Base-by-base conservation (phyloP, 139 green algal genomes). In the Chlorella sp. region DNA sequence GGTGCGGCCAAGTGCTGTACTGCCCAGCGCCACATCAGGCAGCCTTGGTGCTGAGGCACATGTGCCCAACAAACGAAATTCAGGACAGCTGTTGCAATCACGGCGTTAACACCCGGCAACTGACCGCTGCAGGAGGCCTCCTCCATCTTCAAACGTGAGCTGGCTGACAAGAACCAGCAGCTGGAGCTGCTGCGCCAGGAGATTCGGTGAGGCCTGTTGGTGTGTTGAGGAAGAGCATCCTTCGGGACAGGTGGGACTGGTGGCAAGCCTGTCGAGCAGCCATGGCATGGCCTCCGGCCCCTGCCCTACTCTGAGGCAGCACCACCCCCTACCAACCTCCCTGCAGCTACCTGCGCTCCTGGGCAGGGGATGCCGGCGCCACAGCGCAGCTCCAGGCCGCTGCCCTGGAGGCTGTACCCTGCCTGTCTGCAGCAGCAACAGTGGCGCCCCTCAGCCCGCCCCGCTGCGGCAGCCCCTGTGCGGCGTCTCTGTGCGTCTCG, bases 121-220 rank as follows among this genome's bases (percentile, higher is more conserved):
- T 1, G 6, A 25, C 5, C 5, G 6, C 4, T 56, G 70, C 70
- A 71, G 36, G 88, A 94, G 70, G 89, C 93, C 28, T 90, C 91
- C 5, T 65, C 85, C 26, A 80, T 94, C 38, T 95, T 93, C 86
- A 94, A 92, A 74, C 74, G 86, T 2, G 92, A 95, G 87, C 87
- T 95, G 57, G 78, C 81, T 9, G 87, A 90, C 36, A 95, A 95
- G 86, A 87, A 86, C n/a, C 81, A 89, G 44, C 87, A 92, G 74
- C 86, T 94, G 60, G 80, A 78, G 16, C 60, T 62, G 57, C 78
- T 92, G 71, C 79, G 82, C 9, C 32, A 39, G 7, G 84, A 90
- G 74, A 73, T 86, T 47, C 87, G 84, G 89, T 92, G 78, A 41
- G 78, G n/a, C n/a, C n/a, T n/a, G n/a, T n/a, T n/a, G n/a, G n/a